Conservation (phyloP, 2,329 filamentous ascomycete species). For the Calonectria crousiana region DNA sequence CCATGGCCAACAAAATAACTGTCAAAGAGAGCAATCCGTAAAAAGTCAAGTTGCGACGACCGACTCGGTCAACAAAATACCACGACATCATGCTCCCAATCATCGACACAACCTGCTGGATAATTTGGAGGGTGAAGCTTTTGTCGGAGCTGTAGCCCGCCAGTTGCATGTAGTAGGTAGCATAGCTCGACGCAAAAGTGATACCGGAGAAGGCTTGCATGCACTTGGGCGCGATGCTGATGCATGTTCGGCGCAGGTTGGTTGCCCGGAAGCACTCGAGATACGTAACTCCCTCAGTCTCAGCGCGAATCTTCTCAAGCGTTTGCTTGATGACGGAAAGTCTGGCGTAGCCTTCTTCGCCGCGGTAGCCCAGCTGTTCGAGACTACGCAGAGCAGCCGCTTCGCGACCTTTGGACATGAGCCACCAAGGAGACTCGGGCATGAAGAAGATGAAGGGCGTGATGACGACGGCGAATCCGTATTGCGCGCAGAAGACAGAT, state of each 20-base stretch:
- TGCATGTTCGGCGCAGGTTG: conserved; percentile 54
- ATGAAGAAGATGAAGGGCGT: conserved; percentile 50
- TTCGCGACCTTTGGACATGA: conserved; percentile 48
- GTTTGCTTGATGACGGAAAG: conserved; percentile 47
- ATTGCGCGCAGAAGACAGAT: conserved; percentile 49
- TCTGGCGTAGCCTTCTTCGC: conserved; percentile 44
- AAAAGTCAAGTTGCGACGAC: conserved; percentile 51
- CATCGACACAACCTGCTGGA: conserved; percentile 53
- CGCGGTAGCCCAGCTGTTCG: conserved; percentile 45
- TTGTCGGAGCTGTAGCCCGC: conserved; percentile 52
- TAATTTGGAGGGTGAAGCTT: conserved; percentile 54
- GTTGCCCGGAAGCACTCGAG: conserved; percentile 54
- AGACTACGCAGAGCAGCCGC: conserved; percentile 51
- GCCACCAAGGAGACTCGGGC: conserved; percentile 58
- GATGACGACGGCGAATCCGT: conserved; percentile 47
- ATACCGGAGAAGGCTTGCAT: conserved; percentile 52
- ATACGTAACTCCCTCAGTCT: conserved; percentile 53
- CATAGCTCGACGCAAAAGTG: conserved; percentile 51
- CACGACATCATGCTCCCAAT: conserved; percentile 56
- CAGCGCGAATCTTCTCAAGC: conserved; percentile 47
- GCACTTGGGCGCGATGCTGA: conserved; percentile 51
- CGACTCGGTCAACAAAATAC: conserved; percentile 52
- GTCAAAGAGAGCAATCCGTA: conserved; percentile 50
- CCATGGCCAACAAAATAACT: conserved; percentile 51
- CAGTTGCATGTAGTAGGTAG: conserved; percentile 57